phyloP scores from a whole-genome alignment of 495 filamentous ascomycete species.

The Penicillium cosmopolitanum region DNA sequence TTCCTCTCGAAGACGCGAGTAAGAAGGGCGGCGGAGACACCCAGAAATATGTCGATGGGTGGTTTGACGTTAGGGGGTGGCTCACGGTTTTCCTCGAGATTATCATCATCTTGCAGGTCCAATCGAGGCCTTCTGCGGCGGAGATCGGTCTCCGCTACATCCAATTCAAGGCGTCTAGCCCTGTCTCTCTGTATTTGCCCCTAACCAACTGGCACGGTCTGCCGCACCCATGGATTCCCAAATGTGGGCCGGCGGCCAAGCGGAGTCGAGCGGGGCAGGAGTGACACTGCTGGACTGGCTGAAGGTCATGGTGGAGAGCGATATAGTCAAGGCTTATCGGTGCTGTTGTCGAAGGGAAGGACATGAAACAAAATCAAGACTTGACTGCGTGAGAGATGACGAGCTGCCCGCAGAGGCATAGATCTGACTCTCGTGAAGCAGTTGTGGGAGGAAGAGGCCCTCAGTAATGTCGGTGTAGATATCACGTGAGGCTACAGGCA shows the following conservation, averaged over 20 bases:
- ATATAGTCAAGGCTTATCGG: constrained; percentile 11
- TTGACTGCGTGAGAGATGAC: no score
- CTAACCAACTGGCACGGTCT: constrained; percentile 12
- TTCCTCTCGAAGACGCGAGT: constrained; percentile 13
- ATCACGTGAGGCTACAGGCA: no score
- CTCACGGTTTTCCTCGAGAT: constrained; percentile 3
- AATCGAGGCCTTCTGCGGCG: neutral
- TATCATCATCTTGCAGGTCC: constrained; percentile 2
- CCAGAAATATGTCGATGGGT: constrained; percentile 12
- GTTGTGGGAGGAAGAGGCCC: no score
- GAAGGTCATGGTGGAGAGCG: constrained; percentile 13
- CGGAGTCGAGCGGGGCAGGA: constrained; percentile 10
- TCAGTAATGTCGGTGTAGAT: no score
- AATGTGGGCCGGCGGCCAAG: constrained; percentile 9
- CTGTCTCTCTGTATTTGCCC: constrained; percentile 4
- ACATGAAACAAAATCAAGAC: constrained; percentile 5
- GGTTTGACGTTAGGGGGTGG: constrained; percentile 5
- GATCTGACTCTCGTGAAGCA: no score
- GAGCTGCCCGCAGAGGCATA: no score
- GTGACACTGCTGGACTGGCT: constrained; percentile 12
- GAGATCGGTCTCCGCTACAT: neutral
- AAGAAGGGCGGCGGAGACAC: constrained; percentile 13
- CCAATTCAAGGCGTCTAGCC: neutral
- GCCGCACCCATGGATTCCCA: constrained; percentile 9
- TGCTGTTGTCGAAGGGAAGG: neutral